These are phyloP conservation scores for Spencermartinsiella europaea DNA, from an alignment of 805 yeast species.

Conservation along the genomic window DNA sequence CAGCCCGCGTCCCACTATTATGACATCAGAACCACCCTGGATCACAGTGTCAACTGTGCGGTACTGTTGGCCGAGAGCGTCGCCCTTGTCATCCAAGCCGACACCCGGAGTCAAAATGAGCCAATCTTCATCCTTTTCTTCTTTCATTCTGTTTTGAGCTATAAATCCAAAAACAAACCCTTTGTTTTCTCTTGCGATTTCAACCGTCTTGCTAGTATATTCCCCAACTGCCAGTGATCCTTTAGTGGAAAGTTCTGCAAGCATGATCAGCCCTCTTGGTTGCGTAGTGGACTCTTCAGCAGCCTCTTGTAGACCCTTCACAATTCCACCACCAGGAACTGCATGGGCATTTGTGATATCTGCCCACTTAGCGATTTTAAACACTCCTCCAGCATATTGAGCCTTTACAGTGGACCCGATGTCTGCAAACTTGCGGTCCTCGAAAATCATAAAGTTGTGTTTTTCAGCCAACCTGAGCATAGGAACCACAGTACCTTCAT, in stretches of 20 bases:
- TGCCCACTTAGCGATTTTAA: constrained; percentile 87
- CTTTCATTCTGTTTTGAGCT: constrained; percentile 76
- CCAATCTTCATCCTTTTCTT: constrained; percentile 89
- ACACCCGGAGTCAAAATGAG: constrained; percentile 97
- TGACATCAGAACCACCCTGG: constrained; percentile 82
- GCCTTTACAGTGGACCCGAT: constrained; percentile 96
- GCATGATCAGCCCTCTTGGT: constrained; percentile 78
- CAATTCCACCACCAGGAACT: constrained; percentile 92
- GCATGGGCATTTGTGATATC: constrained; percentile 98
- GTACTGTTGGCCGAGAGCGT: constrained; percentile 92
- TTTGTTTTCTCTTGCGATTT: constrained; percentile 79
- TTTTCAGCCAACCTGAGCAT: constrained; percentile 66
- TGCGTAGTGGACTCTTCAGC: constrained; percentile 60
- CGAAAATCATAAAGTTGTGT: constrained; percentile 87
- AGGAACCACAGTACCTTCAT: constrained; percentile 74
- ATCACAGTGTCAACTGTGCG: constrained; percentile 86
- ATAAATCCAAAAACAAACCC: constrained; percentile 95
- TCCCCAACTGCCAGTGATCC: constrained; percentile 93
- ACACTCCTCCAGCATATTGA: constrained; percentile 88
- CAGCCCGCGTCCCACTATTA: constrained; percentile 97
- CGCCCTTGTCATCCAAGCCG: constrained; percentile 95
- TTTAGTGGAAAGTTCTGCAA: constrained; percentile 91
- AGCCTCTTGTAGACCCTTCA: constrained; percentile 80
- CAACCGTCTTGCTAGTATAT: constrained; percentile 82
- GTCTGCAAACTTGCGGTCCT: constrained; percentile 97